A percentile compares a stretch with the other conserved stretches of the same genome.
phyloP scores from a whole-genome alignment of 768 basidiomycete genomes.

The Mycena kentingensis region DNA sequence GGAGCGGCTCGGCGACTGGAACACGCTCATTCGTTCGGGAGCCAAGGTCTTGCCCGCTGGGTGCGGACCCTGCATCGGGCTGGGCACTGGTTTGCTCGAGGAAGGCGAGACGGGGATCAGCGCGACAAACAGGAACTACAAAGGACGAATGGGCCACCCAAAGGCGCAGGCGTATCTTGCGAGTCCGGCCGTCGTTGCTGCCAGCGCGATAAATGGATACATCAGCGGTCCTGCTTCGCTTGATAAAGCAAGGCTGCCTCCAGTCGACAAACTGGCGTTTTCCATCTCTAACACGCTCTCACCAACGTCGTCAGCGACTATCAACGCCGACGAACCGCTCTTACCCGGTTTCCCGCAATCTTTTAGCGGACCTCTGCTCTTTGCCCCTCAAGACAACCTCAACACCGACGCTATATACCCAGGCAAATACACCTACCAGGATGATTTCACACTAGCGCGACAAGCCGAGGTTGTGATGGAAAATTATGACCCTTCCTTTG shows the following conservation, averaged over 20 bases:
- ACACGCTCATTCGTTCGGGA: slow-evolving; percentile 78
- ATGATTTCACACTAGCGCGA: slow-evolving; percentile 92
- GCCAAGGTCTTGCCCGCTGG: slow-evolving; percentile 93
- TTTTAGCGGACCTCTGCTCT: slow-evolving; percentile 86
- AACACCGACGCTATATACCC: slow-evolving; percentile 99
- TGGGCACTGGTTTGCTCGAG: slow-evolving; percentile 89
- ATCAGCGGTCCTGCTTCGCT: slow-evolving; percentile 82
- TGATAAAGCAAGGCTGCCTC: slow-evolving; percentile 53
- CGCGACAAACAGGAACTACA: slow-evolving; percentile 98
- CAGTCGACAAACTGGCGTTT: slow-evolving; percentile 56
- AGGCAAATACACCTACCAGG: slow-evolving; percentile 98
- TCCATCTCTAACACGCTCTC: slow-evolving; percentile 43
- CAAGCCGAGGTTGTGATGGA: slow-evolving; percentile 99
- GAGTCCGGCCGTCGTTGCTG: slow-evolving; percentile 95
- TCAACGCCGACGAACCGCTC: slow-evolving; percentile 58
- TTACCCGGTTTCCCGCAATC: slow-evolving; percentile 79
- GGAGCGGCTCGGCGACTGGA: slow-evolving; percentile 87
- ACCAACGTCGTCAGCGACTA: slow-evolving; percentile 29
- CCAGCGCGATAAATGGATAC: slow-evolving; percentile 89
- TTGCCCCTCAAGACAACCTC: slow-evolving; percentile 94
- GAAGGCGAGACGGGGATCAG: slow-evolving; percentile 97
- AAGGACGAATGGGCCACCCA: slow-evolving; percentile 97
- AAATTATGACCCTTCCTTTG: slow-evolving; percentile 94
- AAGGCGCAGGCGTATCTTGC: slow-evolving; percentile 95
- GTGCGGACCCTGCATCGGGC: slow-evolving; percentile 97